A percentile compares a stretch with the other conserved stretches of the same genome.
These are phyloP conservation scores for Globisporangium apiculatum DNA, from an alignment of 352 stramenopile species.

Conservation along the genomic window DNA sequence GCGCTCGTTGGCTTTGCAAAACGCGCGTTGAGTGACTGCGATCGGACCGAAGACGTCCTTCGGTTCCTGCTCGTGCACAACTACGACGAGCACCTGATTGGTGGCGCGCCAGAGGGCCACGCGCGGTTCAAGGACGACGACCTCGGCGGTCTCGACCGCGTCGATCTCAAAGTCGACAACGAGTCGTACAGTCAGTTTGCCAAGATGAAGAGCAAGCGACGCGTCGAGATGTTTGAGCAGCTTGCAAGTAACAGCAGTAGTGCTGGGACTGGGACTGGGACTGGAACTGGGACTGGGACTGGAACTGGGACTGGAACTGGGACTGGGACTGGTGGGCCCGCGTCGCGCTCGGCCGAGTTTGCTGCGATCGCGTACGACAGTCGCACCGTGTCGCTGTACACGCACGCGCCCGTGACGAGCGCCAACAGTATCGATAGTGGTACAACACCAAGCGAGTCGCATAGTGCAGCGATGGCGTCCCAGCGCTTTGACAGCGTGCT, in stretches of 20 bases:
- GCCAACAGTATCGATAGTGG: conserved; percentile 3
- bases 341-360: conserved; percentile 38
- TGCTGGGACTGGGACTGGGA: too few species aligned
- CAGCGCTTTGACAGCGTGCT: conserved; percentile 9
- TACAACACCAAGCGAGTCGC: background rate
- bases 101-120: conserved; percentile 20
- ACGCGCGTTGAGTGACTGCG: conserved; percentile 21
- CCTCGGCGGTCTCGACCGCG: conserved; percentile 33
- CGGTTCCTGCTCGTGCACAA: conserved; percentile 77
- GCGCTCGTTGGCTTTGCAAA: conserved; percentile 40
- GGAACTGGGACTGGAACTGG: too few species aligned
- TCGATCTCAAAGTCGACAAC: conserved; percentile 48
- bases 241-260: conserved; percentile 15
- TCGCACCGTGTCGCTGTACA: conserved; percentile 57
- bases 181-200: conserved; percentile 31
- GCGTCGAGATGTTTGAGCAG: conserved; percentile 49
- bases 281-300: too few species aligned
- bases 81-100: conserved; percentile 65
- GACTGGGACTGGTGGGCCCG: conserved; percentile 1
- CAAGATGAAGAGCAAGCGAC: conserved; percentile 33
- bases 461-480: too few species aligned
- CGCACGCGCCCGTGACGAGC: conserved; percentile 14
- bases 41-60: conserved; percentile 34
- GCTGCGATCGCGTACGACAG: conserved; percentile 45
- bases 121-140: conserved; percentile 40